These are phyloP conservation scores for Psilocybe subaeruginosa DNA, from an alignment of 768 basidiomycete species.

Conservation along the genomic window DNA sequence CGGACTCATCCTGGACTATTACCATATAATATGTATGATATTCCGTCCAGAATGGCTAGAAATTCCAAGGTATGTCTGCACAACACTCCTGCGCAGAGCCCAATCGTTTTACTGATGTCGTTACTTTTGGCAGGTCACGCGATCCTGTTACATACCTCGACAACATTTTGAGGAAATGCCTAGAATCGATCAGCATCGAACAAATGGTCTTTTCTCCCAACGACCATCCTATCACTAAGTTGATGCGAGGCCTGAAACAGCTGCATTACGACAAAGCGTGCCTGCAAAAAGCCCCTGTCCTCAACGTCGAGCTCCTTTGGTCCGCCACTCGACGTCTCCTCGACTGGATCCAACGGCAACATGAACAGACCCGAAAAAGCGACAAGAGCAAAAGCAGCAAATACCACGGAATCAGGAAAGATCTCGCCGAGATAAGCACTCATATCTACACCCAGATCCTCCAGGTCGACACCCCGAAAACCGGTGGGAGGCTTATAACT, in stretches of 20 bases:
- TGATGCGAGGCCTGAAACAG: slow-evolving; percentile 3
- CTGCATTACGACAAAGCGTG: slow-evolving; percentile 8
- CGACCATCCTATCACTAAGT: slow-evolving; percentile 4
- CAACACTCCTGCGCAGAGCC: background rate
- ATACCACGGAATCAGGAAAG: background rate
- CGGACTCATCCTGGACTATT: slow-evolving; percentile 8
- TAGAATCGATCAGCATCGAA: background rate
- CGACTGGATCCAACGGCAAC: slow-evolving; percentile 16
- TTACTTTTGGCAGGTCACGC: background rate
- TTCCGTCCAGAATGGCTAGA: slow-evolving; percentile 14
- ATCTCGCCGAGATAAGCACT: slow-evolving; percentile 6
- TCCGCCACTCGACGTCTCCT: slow-evolving; percentile 15
- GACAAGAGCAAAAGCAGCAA: background rate
- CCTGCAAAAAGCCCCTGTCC: slow-evolving; percentile 6
- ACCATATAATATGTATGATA: slow-evolving; percentile 9
- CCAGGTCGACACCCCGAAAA: background rate
- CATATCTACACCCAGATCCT: slow-evolving; percentile 19
- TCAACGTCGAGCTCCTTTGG: slow-evolving; percentile 15
- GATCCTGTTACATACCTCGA: slow-evolving; percentile 11
- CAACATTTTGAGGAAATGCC: slow-evolving; percentile 5
- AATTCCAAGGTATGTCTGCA: slow-evolving; percentile 6
- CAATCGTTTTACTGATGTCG: background rate
- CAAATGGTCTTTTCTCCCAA: background rate
- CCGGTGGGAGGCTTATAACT: background rate
- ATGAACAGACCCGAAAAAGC: background rate